Base-by-base conservation (phyloP, 257 asterid species). In the Leptodermis oblonga region DNA sequence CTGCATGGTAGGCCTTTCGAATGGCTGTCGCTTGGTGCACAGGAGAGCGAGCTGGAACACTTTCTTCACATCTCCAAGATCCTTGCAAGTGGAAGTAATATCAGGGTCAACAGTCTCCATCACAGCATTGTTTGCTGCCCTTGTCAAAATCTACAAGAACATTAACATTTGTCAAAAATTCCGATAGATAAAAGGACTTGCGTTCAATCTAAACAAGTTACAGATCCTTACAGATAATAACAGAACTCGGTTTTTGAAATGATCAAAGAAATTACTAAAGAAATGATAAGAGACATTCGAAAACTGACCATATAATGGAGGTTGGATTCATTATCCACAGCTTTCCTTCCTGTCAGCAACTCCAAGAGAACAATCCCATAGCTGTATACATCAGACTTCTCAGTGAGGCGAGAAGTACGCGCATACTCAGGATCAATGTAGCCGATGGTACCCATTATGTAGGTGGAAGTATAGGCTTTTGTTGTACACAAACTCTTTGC, bases 361-460 rank as follows among this genome's bases (percentile, higher is more conserved):
- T 93, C 98, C 37, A 93, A 70, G 0, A 93, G 83, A 42, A 90
- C 98, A 23, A 93, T 80, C 4, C 98, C 98, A 30, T 78, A 93
- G 82, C 97, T 88, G 54, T 93, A 93, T 41, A 93, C 92, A 64
- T 93, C 98, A 15, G 97, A 90, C 77, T 93, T 93, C 86, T 90
- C 97, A 0, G 97, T 93, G 54, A 93, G 90, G 9, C 96, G 93
- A 7, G 96, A 88, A 2, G 97, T 93, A 0, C 96, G 88, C n/a
- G 98, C 98, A 58, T 93, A 93, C 77, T 93, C 98, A 0, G 98
- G 98, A 66, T 93, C 98, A 9, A 93, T 88, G 73, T 93, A 93
- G 49, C 98, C 98, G 20, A 93, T 90, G 9, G 98, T 93, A 37
- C 98, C 98, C 90, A 90, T 81, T n/a, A 93, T 53, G 68, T 79